Evolutionary conservation across 75 land plant species (phyloP), one percentile per base, ranked within the genome.

Genomic region (Pinus taeda): DNA sequence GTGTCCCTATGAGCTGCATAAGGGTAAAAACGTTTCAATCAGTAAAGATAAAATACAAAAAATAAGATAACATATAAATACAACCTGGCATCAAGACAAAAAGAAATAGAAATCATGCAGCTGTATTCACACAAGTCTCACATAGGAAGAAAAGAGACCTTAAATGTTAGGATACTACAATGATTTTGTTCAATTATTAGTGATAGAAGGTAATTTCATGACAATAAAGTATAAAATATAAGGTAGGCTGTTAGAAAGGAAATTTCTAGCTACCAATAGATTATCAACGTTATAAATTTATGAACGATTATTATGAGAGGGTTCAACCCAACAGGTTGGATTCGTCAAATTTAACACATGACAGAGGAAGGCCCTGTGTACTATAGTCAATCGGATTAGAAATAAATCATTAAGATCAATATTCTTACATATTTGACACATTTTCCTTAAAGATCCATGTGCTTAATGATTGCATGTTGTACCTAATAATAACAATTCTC

Each of bases 1-100:
- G 98, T 88, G 24, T 90, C 89, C 77, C 88, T 88, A 37, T 75
- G 57, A 77, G 55, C 33, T 85, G 80, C 74, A 67, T 24, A 72
- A 45, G 78, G 71, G 79, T 36, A 2, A 56, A 30, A 62, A 69
- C 20, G 3, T 69, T 69, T 53, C 53, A 69, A 37, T n/a, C 9
- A 42, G 65, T 62, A 62, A 3, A 69, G 53, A 69, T 9, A 42
- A 42, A 69, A 69, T n/a, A 42, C 49, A 39, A 24, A 62, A 62
- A 62, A 12, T 62, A n/a, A 62, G 29, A 62, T 11, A 7, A 62
- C 29, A 62, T 2, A 12, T 9, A 62, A 26, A 33, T 49, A 49
- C 0, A 9, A 42, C 53, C 45, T 7, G 24, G n/a, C 24, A 69
- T 42, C 71, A 69, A 42, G 9, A 42, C 13, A n/a, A 12, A 8